Percentiles rank a stretch among this genome's conserved stretches.
phyloP scores from a whole-genome alignment of 179 eudicot genomes.

The Pouteria campechiana region DNA sequence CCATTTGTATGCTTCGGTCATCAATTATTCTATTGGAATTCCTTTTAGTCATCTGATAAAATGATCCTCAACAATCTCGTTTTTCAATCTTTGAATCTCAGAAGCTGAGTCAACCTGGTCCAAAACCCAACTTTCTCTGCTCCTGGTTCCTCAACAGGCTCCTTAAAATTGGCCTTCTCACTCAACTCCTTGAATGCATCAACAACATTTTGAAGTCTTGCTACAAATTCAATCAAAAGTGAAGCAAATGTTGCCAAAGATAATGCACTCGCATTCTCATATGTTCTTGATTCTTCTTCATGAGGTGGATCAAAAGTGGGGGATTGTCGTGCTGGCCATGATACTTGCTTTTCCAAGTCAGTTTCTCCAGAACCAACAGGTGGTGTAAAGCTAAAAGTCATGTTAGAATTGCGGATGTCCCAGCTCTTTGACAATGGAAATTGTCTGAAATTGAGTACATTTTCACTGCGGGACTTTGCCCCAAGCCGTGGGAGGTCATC shows the following conservation, averaged over 20 bases:
- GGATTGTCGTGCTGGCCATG: slow-evolving; percentile 16
- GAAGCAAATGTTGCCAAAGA: slow-evolving; percentile 78
- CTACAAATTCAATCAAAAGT: slow-evolving; percentile 80
- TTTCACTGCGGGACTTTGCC: slow-evolving; percentile 35
- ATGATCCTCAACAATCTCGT: no score
- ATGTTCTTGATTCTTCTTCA: slow-evolving; percentile 49
- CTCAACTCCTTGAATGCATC: slow-evolving; percentile 62
- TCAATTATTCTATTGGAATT: no score
- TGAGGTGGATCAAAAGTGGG: slow-evolving; percentile 14
- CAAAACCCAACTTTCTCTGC: slow-evolving; percentile 10
- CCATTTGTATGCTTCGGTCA: no score
- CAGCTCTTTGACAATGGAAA: slow-evolving; percentile 9
- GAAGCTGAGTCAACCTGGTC: slow-evolving; percentile 17
- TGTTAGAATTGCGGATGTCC: slow-evolving; percentile 1
- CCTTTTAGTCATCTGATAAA: no score
- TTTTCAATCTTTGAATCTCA: no score
- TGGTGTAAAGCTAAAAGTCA: background rate
- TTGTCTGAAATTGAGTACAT: slow-evolving; percentile 13
- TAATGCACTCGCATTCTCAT: slow-evolving; percentile 76
- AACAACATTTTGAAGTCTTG: slow-evolving; percentile 76
- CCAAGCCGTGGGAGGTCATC: slow-evolving; percentile 16
- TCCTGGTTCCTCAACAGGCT: slow-evolving; percentile 23
- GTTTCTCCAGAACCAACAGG: slow-evolving; percentile 2
- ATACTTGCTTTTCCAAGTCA: slow-evolving; percentile 14
- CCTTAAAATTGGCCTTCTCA: slow-evolving; percentile 65